Percentiles rank a stretch among this genome's conserved stretches.
Conservation (phyloP, 1,139 yeast genomes). For the Hyphopichia khmerensis region DNA sequence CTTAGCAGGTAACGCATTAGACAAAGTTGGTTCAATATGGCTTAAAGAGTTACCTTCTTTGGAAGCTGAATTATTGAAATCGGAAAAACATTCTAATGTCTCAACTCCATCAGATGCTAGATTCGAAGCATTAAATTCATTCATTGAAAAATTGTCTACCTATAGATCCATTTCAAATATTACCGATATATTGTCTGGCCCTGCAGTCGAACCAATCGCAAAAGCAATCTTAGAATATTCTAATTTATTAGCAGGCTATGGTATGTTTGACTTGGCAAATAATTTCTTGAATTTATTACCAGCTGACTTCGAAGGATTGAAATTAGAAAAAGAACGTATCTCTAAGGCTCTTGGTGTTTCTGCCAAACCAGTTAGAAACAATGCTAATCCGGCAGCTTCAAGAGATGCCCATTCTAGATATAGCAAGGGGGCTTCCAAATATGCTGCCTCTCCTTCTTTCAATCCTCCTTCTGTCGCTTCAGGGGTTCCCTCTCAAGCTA, state of each 20-base stretch:
- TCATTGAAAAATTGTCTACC: constrained; percentile 80
- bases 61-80: constrained; percentile 53
- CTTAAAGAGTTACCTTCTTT: constrained; percentile 63
- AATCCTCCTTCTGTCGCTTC: constrained; percentile 9
- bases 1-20: constrained; percentile 78
- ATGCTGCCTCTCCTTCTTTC: constrained; percentile 15
- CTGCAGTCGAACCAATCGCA: constrained; percentile 52
- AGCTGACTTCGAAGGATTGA: constrained; percentile 42
- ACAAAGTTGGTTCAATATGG: constrained; percentile 83
- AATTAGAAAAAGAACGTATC: constrained; percentile 73
- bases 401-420: constrained; percentile 2
- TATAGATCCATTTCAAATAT: constrained; percentile 57
- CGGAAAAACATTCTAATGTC: constrained; percentile 34
- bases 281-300: constrained; percentile 72
- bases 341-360: constrained; percentile 47
- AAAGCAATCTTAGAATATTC: constrained; percentile 74
- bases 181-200: constrained; percentile 43
- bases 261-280: constrained; percentile 80
- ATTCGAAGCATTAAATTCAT: constrained; percentile 74
- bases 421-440: constrained; percentile 2
- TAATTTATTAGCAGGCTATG: constrained; percentile 75
- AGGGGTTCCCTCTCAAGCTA: constrained; percentile 11
- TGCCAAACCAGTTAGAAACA: background rate
- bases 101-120: constrained; percentile 82
- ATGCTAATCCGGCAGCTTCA: too few species aligned